A percentile compares a stretch with the other conserved stretches of the same genome.
These are phyloP conservation scores for Pseudopithomyces maydicus DNA, from an alignment of 2,329 filamentous ascomycete genomes.

Conservation along the genomic window DNA sequence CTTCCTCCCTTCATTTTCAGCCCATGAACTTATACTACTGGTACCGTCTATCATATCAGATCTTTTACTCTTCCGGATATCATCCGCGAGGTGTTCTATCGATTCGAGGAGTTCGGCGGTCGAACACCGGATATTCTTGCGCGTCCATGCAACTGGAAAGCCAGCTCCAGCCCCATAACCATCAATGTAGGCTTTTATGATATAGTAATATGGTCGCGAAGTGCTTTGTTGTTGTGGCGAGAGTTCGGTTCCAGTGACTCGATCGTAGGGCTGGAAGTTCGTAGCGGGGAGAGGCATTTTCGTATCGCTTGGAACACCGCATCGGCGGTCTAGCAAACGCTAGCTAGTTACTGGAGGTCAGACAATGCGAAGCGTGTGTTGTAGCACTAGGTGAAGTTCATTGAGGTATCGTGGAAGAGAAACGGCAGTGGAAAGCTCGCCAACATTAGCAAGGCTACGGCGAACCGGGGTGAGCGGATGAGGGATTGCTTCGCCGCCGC, in stretches of 20 bases:
- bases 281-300: constrained; percentile 9
- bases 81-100: constrained; percentile 5
- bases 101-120: constrained; percentile 13
- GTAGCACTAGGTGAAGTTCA: background rate
- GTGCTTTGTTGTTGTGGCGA: constrained; percentile 8
- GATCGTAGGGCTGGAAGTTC: constrained; percentile 14
- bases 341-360: background rate
- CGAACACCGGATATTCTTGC: constrained; percentile 11
- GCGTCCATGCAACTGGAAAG: constrained; percentile 6
- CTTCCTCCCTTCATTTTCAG: background rate
- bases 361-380: background rate
- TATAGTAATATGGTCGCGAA: constrained; percentile 6
- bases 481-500: background rate
- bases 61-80: constrained; percentile 3
- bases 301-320: background rate
- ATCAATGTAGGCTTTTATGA: constrained; percentile 15
- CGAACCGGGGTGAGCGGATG: background rate
- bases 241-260: constrained; percentile 14
- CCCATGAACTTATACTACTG: constrained; percentile 1
- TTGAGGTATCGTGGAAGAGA: background rate
- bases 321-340: background rate
- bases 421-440: background rate
- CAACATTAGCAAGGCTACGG: background rate
- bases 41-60: background rate
- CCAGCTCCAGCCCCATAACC: constrained; percentile 2